Evolutionary conservation across 2,329 filamentous ascomycete species (phyloP).

Genomic region (Clonostachys rhizophaga): DNA sequence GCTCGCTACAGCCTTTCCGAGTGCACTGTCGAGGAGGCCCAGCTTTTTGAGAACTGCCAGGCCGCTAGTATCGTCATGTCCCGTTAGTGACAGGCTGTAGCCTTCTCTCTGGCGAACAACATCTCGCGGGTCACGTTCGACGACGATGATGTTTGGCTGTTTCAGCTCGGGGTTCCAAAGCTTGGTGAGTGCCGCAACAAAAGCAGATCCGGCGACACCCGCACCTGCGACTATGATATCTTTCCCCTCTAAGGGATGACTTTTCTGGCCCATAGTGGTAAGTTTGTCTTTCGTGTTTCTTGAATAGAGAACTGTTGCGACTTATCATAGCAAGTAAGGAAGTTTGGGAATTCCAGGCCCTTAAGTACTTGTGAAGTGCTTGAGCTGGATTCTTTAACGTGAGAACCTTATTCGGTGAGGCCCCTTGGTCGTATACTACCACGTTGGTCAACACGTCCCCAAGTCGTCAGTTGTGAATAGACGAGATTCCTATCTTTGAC

Average conservation of each 20-base stretch:
- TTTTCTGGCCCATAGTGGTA: conserved; percentile 6
- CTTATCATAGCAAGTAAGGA: no score
- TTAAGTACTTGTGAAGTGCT: no score
- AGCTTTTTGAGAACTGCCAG: conserved; percentile 30
- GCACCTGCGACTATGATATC: conserved; percentile 35
- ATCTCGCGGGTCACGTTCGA: conserved; percentile 32
- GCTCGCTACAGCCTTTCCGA: conserved; percentile 22
- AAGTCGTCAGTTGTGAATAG: neutral
- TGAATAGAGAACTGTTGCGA: no score
- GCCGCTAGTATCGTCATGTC: conserved; percentile 23
- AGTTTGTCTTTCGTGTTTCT: neutral
- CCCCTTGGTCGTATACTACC: no score
- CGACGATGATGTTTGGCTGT: conserved; percentile 28
- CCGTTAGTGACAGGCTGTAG: conserved; percentile 32
- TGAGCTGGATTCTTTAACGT: no score
- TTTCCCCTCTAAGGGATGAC: conserved; percentile 28
- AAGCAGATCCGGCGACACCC: conserved; percentile 36
- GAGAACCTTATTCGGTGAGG: no score
- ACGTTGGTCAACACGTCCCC: no score
- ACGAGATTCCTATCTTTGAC: neutral
- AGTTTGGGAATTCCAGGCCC: no score
- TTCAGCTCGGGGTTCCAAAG: conserved; percentile 22
- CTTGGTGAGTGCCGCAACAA: conserved; percentile 30
- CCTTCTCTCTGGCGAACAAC: conserved; percentile 20
- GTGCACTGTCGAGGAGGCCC: conserved; percentile 24